phyloP scores from a whole-genome alignment of 441 rosid genomes.

The Mallotus repandus region DNA sequence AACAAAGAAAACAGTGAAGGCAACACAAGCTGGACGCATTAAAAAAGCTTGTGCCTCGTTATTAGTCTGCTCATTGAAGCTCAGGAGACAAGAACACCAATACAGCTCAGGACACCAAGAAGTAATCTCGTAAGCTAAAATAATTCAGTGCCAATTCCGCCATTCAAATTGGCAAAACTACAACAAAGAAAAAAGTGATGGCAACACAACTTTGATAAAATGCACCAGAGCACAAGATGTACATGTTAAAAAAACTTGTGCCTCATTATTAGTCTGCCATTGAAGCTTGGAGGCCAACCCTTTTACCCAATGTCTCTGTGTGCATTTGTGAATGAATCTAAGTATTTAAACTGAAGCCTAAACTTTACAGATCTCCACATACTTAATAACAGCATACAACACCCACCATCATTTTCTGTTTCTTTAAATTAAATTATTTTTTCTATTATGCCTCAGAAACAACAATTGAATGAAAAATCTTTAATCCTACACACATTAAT shows the following conservation, averaged over 20 bases:
- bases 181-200: background rate
- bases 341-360: no score
- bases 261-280: background rate
- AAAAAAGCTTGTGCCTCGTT: background rate
- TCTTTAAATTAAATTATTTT: no score
- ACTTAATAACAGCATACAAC: background rate
- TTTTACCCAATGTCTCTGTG: background rate
- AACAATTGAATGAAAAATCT: background rate
- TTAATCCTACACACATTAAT: background rate
- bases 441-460: background rate
- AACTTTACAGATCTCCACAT: no score
- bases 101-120: background rate
- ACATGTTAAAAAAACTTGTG: background rate
- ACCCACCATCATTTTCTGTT: background rate
- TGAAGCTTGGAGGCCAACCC: background rate
- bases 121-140: background rate
- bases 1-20: background rate
- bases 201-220: slow-evolving; percentile 1
- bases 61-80: background rate
- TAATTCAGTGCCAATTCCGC: background rate
- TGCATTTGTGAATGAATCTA: background rate
- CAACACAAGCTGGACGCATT: background rate
- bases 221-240: background rate
- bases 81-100: background rate
- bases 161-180: background rate